A percentile compares a stretch with the other conserved stretches of the same genome.
Conservation (phyloP, 2,329 filamentous ascomycete genomes). For the Lasiodiplodia theobromae region DNA sequence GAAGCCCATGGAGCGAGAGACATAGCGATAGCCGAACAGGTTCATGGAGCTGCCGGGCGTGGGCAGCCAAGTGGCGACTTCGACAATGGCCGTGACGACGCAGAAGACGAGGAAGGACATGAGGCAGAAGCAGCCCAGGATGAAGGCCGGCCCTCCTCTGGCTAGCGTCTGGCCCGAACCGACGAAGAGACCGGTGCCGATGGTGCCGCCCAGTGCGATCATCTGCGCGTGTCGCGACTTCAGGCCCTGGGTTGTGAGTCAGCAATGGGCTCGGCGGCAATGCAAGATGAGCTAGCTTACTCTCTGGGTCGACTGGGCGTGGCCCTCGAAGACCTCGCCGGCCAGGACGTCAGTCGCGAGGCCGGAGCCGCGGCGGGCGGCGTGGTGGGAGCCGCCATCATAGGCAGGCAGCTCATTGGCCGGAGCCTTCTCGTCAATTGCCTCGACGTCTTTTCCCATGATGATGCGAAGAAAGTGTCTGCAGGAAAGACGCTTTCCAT, state of each 20-base stretch:
- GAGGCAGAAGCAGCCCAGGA: constrained; percentile 54
- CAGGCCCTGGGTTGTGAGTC: constrained; percentile 17
- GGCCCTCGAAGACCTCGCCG: constrained; percentile 27
- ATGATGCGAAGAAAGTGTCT: not conserved
- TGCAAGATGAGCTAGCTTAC: not conserved
- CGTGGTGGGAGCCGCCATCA: constrained; percentile 1
- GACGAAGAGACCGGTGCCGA: constrained; percentile 48
- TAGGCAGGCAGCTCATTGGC: constrained; percentile 19
- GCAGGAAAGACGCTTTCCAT: not conserved
- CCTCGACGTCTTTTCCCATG: constrained; percentile 23
- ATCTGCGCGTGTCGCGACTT: constrained; percentile 37
- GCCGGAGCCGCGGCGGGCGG: not conserved
- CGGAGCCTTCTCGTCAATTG: not conserved
- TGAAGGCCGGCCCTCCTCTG: constrained; percentile 51
- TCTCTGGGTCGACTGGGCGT: constrained; percentile 17
- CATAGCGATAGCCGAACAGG: constrained; percentile 56
- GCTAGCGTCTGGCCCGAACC: constrained; percentile 48
- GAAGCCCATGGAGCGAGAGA: constrained; percentile 54
- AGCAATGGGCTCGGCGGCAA: not conserved
- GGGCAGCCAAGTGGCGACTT: constrained; percentile 68
- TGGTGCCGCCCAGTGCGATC: constrained; percentile 37
- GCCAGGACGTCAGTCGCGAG: constrained; percentile 17
- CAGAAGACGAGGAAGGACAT: constrained; percentile 54
- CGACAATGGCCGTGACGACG: constrained; percentile 58
- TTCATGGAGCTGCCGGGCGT: constrained; percentile 61